Base-by-base conservation (phyloP, 2,329 filamentous ascomycete species). In the Nannizzia gypsea region DNA sequence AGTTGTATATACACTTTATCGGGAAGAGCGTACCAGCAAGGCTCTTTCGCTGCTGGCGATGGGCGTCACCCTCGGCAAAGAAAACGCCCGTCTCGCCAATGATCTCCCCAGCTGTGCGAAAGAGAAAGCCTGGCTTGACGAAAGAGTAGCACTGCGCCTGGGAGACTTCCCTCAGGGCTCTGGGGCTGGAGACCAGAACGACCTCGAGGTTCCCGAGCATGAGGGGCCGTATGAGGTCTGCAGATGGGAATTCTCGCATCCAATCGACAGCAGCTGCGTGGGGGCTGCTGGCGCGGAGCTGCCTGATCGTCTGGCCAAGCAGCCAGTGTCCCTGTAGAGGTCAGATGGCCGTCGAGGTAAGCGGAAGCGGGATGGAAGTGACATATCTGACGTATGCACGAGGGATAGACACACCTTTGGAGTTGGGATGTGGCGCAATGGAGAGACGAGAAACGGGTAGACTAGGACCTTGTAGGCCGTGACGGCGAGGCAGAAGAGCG, bases 161-260 rank as follows among this genome's bases (percentile, higher is more conserved):
- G 24, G 48, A 40, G 26, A 59, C 57, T 28, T 59, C 57, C 13
- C 46, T 46, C 17, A 59, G 52, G 2, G 57, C 57, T 20, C 57
- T 42, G 20, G 46, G 46, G 20, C 57, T 59, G 28, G 42, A 54
- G n/a, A 59, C 57, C 11, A 59, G 31, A 17, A 59, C n/a, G 15
- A 28, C 8, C 36, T 59, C 57, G 11, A 17, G 11, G 22, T 44
- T 59, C 22, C 57, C 57, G 4, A 50, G 26, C 15, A 54, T 40
- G 11, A 59, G 26, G 22, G 26, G 46, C n/a, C 57, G 46, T 26
- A 59, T 59, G 22, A 59, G 57, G 52, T 55, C 57, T 13, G 57
- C 57, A 15, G 54, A 31, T 2, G 57, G 57, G 20, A 38, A 59
- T 40, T 59, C 36, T 31, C 6, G 40, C 57, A 59, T 59, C 57